Base-by-base conservation (phyloP, 73 alveolate genomes). In the Diophrys sp. region DNA sequence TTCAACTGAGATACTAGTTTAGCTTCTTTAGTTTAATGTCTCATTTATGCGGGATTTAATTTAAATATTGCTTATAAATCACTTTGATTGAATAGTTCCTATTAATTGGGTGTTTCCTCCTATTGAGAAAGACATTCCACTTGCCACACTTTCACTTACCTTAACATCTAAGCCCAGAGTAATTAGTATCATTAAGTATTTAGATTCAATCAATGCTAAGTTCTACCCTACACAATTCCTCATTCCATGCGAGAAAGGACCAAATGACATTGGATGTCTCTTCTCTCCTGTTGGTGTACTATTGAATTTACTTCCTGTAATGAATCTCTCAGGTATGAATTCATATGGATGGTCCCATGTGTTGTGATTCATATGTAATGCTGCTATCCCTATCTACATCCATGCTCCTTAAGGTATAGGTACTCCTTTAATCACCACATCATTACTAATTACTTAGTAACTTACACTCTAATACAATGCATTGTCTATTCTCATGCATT, bases 401-500 rank as follows among this genome's bases (percentile, higher is more conserved):
- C 30, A 28, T 68, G 76, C 26, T n/a, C 54, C 76, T 29, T 68
- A 28, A 1, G 33, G 76, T n/a, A 68, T 25, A 28, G 76, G 76
- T n/a, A 68, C 76, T 68, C 76, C 76, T 1, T 55, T 28, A 68
- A 68, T 68, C 18, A 14, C 27, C 24, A 68, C 30, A 29, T 25
- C 54, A n/a, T 68, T 31, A n/a, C 26, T n/a, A n/a, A n/a, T 26
- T 8, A 55, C 76, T 68, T 68, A 25, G 30, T 68, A 68, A 1
- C 76, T 55, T 11, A 68, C 5, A 8, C 56, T 31, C 5, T n/a
- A 31, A 2, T 11, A 26, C 14, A 68, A 66, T 30, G 79, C 70
- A n/a, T 68, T 68, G 33, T 73, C 81, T 28, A 23, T n/a, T 73
- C 81, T 73, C 23, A 44, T n/a, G 23, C 70, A 24, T 56, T 73